Conservation (phyloP, 495 filamentous ascomycete species). For the Collariella sp. region DNA sequence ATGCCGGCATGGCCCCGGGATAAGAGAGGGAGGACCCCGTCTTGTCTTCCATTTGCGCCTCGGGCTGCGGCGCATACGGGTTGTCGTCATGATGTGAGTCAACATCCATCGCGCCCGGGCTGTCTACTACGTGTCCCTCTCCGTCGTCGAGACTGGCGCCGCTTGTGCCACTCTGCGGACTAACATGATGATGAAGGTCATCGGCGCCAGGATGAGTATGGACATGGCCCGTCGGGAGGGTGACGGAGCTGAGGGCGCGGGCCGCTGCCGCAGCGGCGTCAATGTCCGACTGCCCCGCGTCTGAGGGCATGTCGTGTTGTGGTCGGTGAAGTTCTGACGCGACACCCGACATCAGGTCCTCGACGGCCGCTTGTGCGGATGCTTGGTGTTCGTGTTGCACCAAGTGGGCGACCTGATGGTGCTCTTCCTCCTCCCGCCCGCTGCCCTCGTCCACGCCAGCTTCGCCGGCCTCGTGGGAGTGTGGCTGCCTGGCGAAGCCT, state of each 20-base stretch:
- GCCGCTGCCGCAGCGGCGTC: conserved; percentile 33
- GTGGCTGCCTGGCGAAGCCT: conserved; percentile 40
- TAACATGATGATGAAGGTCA: conserved; percentile 31
- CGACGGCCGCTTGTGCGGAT: conserved; percentile 41
- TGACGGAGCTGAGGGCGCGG: conserved; percentile 25
- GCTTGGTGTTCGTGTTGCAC: conserved; percentile 41
- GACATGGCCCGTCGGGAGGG: conserved; percentile 27
- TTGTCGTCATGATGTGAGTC: conserved; percentile 30
- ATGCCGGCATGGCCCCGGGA: conserved; percentile 36
- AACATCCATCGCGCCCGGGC: conserved; percentile 37
- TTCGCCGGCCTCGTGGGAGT: conserved; percentile 43
- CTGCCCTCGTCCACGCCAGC: conserved; percentile 48
- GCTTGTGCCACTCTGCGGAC: conserved; percentile 34
- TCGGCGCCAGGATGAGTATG: too few relatives aligned
- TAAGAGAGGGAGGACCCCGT: conserved; percentile 36
- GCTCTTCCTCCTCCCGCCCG: conserved; percentile 41
- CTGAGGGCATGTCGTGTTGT: conserved; percentile 31
- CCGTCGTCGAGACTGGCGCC: conserved; percentile 31
- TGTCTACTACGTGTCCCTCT: conserved; percentile 31
- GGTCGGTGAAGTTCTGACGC: conserved; percentile 45
- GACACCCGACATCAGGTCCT: conserved; percentile 46
- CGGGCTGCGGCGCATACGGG: conserved; percentile 33
- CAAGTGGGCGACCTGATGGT: conserved; percentile 28
- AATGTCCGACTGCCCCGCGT: conserved; percentile 20
- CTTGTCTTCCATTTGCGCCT: conserved; percentile 44